Percentiles rank a stretch among this genome's conserved stretches.
Conservation (phyloP, 148 eudicot genomes). For the Vaccinium myrtillus region DNA sequence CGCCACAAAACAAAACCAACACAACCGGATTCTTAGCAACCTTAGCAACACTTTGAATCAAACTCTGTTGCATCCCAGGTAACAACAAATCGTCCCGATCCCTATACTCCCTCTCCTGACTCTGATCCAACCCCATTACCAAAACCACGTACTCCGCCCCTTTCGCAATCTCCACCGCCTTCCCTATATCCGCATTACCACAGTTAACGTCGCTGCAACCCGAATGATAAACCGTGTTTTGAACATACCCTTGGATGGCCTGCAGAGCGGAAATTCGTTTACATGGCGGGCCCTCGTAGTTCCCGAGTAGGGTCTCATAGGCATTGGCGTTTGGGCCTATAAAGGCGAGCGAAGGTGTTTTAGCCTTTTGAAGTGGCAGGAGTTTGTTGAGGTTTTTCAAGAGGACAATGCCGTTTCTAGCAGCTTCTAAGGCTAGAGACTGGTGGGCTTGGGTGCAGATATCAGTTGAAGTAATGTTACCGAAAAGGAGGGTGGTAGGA, state of each 20-base stretch:
- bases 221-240: slow-evolving; percentile 37
- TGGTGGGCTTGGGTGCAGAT: slow-evolving; percentile 59
- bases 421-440: slow-evolving; percentile 72
- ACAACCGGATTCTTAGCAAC: slow-evolving; percentile 77
- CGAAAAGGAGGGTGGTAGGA: slow-evolving; percentile 42
- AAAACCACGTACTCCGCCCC: slow-evolving; percentile 63
- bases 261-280: slow-evolving; percentile 39
- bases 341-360: slow-evolving; percentile 55
- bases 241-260: slow-evolving; percentile 50
- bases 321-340: slow-evolving; percentile 80
- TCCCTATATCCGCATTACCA: slow-evolving; percentile 39
- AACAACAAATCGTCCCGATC: slow-evolving; percentile 60
- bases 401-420: slow-evolving; percentile 68
- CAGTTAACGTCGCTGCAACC: slow-evolving; percentile 72
- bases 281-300: slow-evolving; percentile 83
- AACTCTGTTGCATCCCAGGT: slow-evolving; percentile 65
- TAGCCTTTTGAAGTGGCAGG: slow-evolving; percentile 55
- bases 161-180: slow-evolving; percentile 55
- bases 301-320: slow-evolving; percentile 52
- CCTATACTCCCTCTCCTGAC: slow-evolving; percentile 55
- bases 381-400: slow-evolving; percentile 57
- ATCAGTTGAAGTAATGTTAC: slow-evolving; percentile 45
- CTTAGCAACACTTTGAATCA: slow-evolving; percentile 50
- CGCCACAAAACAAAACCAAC: slow-evolving; percentile 72
- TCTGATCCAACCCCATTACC: slow-evolving; percentile 78